These are phyloP conservation scores for Fusarium sp. DNA, from an alignment of 2,329 filamentous ascomycete genomes.

Conservation along the genomic window DNA sequence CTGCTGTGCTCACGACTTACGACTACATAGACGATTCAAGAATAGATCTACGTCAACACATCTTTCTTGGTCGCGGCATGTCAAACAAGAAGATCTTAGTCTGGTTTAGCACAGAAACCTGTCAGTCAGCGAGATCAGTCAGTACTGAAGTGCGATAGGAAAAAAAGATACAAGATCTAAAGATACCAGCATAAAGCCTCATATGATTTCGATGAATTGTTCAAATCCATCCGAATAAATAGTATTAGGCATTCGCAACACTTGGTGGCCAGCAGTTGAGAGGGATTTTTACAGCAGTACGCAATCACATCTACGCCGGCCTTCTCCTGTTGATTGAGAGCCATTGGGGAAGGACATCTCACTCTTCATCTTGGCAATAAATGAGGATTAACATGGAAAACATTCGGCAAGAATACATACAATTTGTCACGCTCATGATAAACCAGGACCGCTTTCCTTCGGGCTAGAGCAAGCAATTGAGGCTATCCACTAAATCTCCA, in stretches of 20 bases:
- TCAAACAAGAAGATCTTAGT: not conserved
- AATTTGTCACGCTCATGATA: not conserved
- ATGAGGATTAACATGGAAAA: not conserved
- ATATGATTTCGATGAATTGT: accelerated
- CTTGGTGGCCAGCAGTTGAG: not conserved
- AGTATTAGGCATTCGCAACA: not conserved
- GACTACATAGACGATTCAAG: too few relatives aligned
- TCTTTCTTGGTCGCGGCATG: not conserved
- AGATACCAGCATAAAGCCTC: not conserved
- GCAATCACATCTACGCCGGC: not conserved
- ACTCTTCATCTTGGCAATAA: not conserved
- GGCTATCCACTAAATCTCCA: constrained; percentile 34
- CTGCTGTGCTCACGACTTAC: not conserved
- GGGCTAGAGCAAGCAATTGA: not conserved
- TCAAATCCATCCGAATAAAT: too few relatives aligned
- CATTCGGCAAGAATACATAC: not conserved
- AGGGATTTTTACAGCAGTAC: not conserved
- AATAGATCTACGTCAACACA: not conserved
- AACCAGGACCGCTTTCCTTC: not conserved
- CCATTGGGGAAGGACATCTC: not conserved
- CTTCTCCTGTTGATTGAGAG: not conserved
- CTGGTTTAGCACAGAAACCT: not conserved
- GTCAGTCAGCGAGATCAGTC: not conserved
- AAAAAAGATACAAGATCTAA: not conserved
- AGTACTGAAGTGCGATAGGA: not conserved